A percentile compares a stretch with the other conserved stretches of the same genome.
These are phyloP conservation scores for Zea mays DNA, from an alignment of 176 grass and related monocot species.

Conservation along the genomic window Zm-B73-REFERENCE-NAM-5.0 NC_050099.1:78510501-78511000, in stretches of 20 bases:
- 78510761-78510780: not conserved
- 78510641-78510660: conserved; percentile 52
- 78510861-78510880: conserved; percentile 42
- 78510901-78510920: conserved; percentile 49
- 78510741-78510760: conserved; percentile 21
- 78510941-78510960: conserved; percentile 64
- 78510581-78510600: not conserved
- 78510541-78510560: conserved; percentile 48
- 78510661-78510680: conserved; percentile 41
- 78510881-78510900: conserved; percentile 32
- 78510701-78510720: not conserved
- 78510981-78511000: conserved; percentile 42
- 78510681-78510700: conserved; percentile 45
- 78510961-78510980: conserved; percentile 3
- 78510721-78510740: no score
- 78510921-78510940: conserved; percentile 68
- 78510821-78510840: not conserved
- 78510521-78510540: conserved; percentile 38
- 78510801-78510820: not conserved
- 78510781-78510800: not conserved
- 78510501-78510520: conserved; percentile 39
- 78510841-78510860: no score
- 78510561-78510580: conserved; percentile 38
- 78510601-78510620: no score
- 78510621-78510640: not conserved